Evolutionary conservation across 331 rosid species (phyloP).

Genomic region (Quercus lobata): DNA sequence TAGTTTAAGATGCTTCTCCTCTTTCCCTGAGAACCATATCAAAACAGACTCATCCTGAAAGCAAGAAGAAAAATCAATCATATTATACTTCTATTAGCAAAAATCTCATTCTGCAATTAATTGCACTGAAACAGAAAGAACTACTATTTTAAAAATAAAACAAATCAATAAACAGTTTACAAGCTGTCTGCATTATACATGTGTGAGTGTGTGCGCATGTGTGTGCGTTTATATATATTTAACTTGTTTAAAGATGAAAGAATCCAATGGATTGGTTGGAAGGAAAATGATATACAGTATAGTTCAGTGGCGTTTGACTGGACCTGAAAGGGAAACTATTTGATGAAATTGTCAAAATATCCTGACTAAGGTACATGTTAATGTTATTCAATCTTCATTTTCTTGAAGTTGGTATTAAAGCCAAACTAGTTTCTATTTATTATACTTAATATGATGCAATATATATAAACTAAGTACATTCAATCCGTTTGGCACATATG

Average conservation of each 20-base stretch:
- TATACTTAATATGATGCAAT: no score
- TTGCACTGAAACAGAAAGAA: slow-evolving; percentile 6
- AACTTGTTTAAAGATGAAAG: not conserved
- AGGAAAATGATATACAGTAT: slow-evolving; percentile 1
- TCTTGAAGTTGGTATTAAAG: not conserved
- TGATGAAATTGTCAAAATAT: slow-evolving; percentile 10
- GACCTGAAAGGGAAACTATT: slow-evolving; percentile 4
- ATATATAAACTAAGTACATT: no score
- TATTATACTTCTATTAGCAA: slow-evolving; percentile 9
- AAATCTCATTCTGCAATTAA: slow-evolving; percentile 16
- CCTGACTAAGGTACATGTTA: not conserved
- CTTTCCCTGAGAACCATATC: slow-evolving; percentile 98
- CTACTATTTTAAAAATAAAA: not conserved
- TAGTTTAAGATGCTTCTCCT: slow-evolving; percentile 91
- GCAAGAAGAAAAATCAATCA: slow-evolving; percentile 25
- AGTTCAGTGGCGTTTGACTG: slow-evolving; percentile 3
- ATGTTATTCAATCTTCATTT: not conserved
- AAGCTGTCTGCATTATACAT: not conserved
- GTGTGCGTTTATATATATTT: not conserved
- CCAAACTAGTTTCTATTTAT: not conserved
- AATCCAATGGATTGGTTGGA: slow-evolving; percentile 15
- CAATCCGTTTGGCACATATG: no score
- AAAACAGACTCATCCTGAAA: slow-evolving; percentile 95
- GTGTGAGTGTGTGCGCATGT: not conserved
- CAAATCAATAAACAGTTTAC: not conserved